phyloP scores from a whole-genome alignment of 345 rosid genomes.

The Populus deltoides region DNA sequence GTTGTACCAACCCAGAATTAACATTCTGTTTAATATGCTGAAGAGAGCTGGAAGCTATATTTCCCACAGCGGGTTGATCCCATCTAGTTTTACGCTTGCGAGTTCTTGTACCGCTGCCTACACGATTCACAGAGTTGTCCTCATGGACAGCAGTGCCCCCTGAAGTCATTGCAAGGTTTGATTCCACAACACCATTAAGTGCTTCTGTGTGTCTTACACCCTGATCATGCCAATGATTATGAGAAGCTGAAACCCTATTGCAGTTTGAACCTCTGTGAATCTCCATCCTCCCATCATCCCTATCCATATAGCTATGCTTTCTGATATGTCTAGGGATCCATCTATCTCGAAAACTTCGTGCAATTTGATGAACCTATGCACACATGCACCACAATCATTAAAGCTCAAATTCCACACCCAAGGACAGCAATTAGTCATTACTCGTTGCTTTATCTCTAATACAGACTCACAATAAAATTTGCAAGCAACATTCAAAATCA shows the following conservation, averaged over 20 bases:
- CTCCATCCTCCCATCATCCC: constrained; percentile 60
- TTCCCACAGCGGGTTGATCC: constrained; percentile 73
- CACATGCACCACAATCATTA: constrained; percentile 2
- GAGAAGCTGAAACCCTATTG: constrained; percentile 45
- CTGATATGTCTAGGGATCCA: constrained; percentile 77
- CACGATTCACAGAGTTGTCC: constrained; percentile 33
- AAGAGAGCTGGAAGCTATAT: constrained; percentile 21
- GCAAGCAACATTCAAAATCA: neutral
- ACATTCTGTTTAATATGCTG: constrained; percentile 35
- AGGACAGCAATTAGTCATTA: neutral
- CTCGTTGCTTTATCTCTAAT: neutral
- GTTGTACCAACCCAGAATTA: constrained; percentile 24
- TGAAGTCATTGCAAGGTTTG: constrained; percentile 32
- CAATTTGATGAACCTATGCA: constrained; percentile 91
- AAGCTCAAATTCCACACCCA: neutral
- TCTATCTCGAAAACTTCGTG: constrained; percentile 78
- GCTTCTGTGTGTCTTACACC: constrained; percentile 53
- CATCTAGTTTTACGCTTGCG: constrained; percentile 98
- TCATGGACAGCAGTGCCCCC: constrained; percentile 44
- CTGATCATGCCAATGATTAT: constrained; percentile 47
- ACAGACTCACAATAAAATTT: neutral
- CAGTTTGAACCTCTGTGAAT: constrained; percentile 37
- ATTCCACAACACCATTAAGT: constrained; percentile 32
- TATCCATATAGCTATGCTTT: constrained; percentile 49
- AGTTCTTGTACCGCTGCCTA: constrained; percentile 34